A percentile compares a stretch with the other conserved stretches of the same genome.
These are phyloP conservation scores for Acacia pycnantha DNA, from an alignment of 331 rosid genomes.

Conservation along the genomic window DNA sequence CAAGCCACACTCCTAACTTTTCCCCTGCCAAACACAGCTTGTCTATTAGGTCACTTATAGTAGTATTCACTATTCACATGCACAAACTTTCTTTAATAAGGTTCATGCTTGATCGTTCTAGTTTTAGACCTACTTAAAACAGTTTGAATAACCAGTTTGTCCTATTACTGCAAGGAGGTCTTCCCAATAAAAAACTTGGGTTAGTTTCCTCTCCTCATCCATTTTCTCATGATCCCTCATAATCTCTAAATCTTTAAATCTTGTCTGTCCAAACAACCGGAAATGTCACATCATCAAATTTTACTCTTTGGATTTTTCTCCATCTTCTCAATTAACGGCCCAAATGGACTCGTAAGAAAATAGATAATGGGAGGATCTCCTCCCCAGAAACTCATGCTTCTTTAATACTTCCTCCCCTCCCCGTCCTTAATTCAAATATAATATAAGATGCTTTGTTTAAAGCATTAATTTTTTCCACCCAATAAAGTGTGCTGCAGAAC, in stretches of 20 bases:
- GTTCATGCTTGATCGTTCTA: neutral
- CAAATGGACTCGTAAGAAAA: no score
- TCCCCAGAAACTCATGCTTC: neutral
- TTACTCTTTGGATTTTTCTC: no score
- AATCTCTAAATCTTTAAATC: no score
- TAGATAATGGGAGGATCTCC: no score
- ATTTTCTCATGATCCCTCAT: no score
- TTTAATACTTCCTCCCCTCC: no score
- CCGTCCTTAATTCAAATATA: no score
- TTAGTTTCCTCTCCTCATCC: no score
- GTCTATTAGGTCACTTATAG: neutral
- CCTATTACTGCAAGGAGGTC: neutral
- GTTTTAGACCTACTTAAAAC: neutral
- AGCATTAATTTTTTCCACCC: neutral
- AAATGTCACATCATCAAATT: no score
- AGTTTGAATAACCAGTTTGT: neutral
- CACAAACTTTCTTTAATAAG: neutral
- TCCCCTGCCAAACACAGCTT: slow-evolving; percentile 61
- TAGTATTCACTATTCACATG: neutral
- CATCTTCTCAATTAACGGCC: no score
- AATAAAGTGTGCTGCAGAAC: neutral
- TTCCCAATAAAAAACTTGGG: no score
- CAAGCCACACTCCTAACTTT: slow-evolving; percentile 96
- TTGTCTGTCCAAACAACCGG: no score
- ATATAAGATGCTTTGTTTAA: neutral